Base-by-base conservation (phyloP, 306 rosid genomes). In the Cicer bijugum region DNA sequence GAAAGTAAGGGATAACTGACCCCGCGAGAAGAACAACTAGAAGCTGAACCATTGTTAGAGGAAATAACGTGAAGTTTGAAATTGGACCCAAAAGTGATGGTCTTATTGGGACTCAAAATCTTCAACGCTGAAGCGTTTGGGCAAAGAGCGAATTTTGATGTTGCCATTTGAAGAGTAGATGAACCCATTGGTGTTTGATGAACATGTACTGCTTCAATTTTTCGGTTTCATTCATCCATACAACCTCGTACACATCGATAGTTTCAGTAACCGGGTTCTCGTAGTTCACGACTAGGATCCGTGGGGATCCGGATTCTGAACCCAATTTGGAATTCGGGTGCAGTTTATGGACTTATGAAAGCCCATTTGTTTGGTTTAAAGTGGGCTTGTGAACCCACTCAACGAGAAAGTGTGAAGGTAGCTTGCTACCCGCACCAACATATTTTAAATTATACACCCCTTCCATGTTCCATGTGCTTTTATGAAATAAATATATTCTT, bases 11-110 rank as follows among this genome's bases (percentile, higher is more conserved):
- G 1, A 56, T 2, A 10, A 84, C 92, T 72, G 15, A 92, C 90
- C 89, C 76, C 75, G 46, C 37, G 77, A 0, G 89, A 86, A 81
- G 84, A 48, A 45, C 80, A 72, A 60, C 64, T 53, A 80, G 86
- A 71, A 62, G 71, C 87, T 44, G 89, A 84, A 69, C 90, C 89
- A 71, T 85, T 87, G 17, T 87, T 85, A 19, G 84, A 59, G 12
- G 85, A 82, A 63, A 88, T 6, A 17, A 84, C 87, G 48, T 47
- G 80, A 53, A 82, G 8, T 70, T 59, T 60, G 74, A 72, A 82
- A 72, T 43, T 67, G 53, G 81, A 72, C 52, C 81, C 81, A 3
- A 52, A 72, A 56, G 12, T 63, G 19, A 66, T 45, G 9, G 42
- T 10, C 47, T 67, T 71, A 23, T 55, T 71, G 15, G 65, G 28